These are phyloP conservation scores for Pseudogymnoascus sp. DNA, from an alignment of 2,329 filamentous ascomycete species.

Conservation along the genomic window DNA sequence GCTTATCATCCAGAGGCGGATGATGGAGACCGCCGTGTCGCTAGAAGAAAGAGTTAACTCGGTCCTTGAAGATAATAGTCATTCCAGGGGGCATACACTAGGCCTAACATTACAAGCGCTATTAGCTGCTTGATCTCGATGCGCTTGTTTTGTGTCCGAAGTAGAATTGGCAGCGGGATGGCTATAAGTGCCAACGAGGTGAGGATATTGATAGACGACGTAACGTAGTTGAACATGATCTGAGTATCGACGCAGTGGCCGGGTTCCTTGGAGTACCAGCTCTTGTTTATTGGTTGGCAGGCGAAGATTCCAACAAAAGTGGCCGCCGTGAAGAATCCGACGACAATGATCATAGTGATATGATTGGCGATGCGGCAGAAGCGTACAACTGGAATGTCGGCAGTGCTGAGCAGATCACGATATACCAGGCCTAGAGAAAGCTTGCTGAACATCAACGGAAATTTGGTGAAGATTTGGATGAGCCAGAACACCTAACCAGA, in stretches of 20 bases:
- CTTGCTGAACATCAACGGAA: constrained; percentile 11
- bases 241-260: constrained; percentile 11
- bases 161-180: constrained; percentile 11
- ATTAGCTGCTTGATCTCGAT: constrained; percentile 12
- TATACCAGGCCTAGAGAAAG: constrained; percentile 12
- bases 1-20: constrained; percentile 4
- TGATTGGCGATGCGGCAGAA: constrained; percentile 8
- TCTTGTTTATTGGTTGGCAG: constrained; percentile 8
- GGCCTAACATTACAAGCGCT: constrained; percentile 12
- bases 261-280: background rate
- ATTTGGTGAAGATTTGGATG: constrained; percentile 13
- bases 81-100: constrained; percentile 10
- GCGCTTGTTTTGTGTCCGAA: background rate
- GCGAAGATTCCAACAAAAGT: constrained; percentile 10
- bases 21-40: background rate
- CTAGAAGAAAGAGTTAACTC: background rate
- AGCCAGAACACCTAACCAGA: constrained; percentile 11
- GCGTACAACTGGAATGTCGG: constrained; percentile 7
- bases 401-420: constrained; percentile 7
- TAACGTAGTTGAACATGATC: constrained; percentile 10
- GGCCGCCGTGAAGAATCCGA: constrained; percentile 4
- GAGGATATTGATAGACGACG: constrained; percentile 11
- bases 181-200: constrained; percentile 11
- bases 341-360: constrained; percentile 5
- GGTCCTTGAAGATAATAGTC: background rate